phyloP scores from a whole-genome alignment of 352 stramenopile genomes.

The Sclerospora graminicola region DNA sequence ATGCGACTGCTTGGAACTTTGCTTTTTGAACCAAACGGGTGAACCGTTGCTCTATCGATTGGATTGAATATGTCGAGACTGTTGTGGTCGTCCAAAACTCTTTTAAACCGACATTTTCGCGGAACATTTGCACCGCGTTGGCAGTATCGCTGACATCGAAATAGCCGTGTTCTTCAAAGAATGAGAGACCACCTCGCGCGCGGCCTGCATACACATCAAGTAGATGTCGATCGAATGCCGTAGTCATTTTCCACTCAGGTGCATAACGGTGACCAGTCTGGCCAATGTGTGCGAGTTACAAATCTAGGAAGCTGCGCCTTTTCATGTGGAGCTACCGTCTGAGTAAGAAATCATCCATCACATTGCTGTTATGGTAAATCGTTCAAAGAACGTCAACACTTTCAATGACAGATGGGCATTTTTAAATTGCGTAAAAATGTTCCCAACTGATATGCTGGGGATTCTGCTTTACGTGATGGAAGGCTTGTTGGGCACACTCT shows the following conservation, averaged over 20 bases:
- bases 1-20: slow-evolving; percentile 24
- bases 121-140: slow-evolving; percentile 75
- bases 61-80: slow-evolving; percentile 21
- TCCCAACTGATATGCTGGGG: slow-evolving; percentile 73
- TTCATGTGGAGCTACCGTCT: no score
- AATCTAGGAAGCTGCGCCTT: no score
- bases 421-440: slow-evolving; percentile 76
- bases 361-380: no score
- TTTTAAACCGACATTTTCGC: slow-evolving; percentile 51
- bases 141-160: slow-evolving; percentile 58
- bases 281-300: no score
- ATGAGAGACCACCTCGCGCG: slow-evolving; percentile 37
- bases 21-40: slow-evolving; percentile 21
- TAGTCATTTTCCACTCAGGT: no score
- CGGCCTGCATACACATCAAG: slow-evolving; percentile 45
- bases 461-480: no score
- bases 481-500: no score
- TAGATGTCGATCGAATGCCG: slow-evolving; percentile 51
- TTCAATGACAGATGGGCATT: no score
- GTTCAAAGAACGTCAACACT: no score
- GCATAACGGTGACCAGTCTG: no score
- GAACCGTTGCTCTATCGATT: slow-evolving; percentile 14
- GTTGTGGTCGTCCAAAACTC: slow-evolving; percentile 48
- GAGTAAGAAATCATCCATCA: no score
- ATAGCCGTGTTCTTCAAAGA: slow-evolving; percentile 70